Conservation (phyloP, 768 basidiomycete species). For the Baorangia bicolor region DNA sequence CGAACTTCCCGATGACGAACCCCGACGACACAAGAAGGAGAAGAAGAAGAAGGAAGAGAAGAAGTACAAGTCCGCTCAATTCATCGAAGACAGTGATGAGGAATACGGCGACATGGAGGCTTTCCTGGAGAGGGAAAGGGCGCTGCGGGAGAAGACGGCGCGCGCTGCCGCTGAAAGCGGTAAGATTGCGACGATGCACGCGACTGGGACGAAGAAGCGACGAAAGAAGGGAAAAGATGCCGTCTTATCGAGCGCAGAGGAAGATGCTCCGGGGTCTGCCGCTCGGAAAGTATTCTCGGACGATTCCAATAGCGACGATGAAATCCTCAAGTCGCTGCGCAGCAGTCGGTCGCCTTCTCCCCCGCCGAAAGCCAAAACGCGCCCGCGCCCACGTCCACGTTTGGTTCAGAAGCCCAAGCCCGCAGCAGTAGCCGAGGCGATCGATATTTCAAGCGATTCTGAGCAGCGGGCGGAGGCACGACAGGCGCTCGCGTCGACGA, state of each 20-base stretch:
- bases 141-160: constrained; percentile 51
- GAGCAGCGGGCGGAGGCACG: constrained; percentile 5
- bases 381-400: no score
- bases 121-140: constrained; percentile 78
- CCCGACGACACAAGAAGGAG: constrained; percentile 38
- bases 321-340: constrained; percentile 20
- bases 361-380: constrained; percentile 17
- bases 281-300: constrained; percentile 14
- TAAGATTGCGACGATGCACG: constrained; percentile 42
- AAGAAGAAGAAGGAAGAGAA: constrained; percentile 67
- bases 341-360: constrained; percentile 27
- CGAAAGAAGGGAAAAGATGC: constrained; percentile 43
- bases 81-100: constrained; percentile 89
- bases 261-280: constrained; percentile 17
- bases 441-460: constrained; percentile 25
- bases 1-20: constrained; percentile 35
- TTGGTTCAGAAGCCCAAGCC: constrained; percentile 38
- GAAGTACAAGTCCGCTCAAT: constrained; percentile 84
- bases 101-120: constrained; percentile 78
- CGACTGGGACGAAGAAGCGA: constrained; percentile 59
- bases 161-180: constrained; percentile 45
- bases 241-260: constrained; percentile 42
- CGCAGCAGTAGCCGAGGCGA: constrained; percentile 5
- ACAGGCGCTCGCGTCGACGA: neutral
- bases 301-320: constrained; percentile 27